Evolutionary conservation across 441 rosid species (phyloP).

Genomic region (California macrophylla): DNA sequence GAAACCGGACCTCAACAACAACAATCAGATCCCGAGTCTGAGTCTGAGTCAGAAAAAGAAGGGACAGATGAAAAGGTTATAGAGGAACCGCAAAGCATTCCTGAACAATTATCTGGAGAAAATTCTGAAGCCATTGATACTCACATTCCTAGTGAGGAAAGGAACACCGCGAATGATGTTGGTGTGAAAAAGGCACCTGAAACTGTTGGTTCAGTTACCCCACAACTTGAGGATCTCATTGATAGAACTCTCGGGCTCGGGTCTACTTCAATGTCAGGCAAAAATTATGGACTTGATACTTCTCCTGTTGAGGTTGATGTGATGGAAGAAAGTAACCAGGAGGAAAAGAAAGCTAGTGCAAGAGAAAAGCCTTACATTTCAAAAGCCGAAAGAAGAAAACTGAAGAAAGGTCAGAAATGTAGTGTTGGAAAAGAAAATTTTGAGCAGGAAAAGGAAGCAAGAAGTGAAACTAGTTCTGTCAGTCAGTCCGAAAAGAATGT

Average conservation of each 20-base stretch:
- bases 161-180: slow-evolving; percentile 20
- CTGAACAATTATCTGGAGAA: slow-evolving; percentile 8
- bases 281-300: slow-evolving; percentile 34
- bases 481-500: slow-evolving; percentile 30
- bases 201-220: slow-evolving; percentile 37
- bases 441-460: slow-evolving; percentile 36
- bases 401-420: slow-evolving; percentile 62
- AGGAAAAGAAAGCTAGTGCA: slow-evolving; percentile 34
- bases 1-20: slow-evolving; percentile 37
- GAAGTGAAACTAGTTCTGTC: slow-evolving; percentile 25
- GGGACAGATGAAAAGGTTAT: slow-evolving; percentile 23
- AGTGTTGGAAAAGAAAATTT: slow-evolving; percentile 27
- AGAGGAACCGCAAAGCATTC: neutral
- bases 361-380: slow-evolving; percentile 67
- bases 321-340: slow-evolving; percentile 32
- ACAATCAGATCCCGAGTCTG: slow-evolving; percentile 33
- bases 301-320: slow-evolving; percentile 35
- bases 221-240: slow-evolving; percentile 80
- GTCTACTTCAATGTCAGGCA: slow-evolving; percentile 38
- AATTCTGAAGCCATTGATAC: slow-evolving; percentile 24
- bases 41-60: slow-evolving; percentile 44
- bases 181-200: slow-evolving; percentile 24
- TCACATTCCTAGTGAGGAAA: slow-evolving; percentile 23
- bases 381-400: slow-evolving; percentile 85
- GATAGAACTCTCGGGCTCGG: slow-evolving; percentile 93